Evolutionary conservation across 495 filamentous ascomycete genomes (phyloP).

Genomic region (Daldinia caldariorum): DNA sequence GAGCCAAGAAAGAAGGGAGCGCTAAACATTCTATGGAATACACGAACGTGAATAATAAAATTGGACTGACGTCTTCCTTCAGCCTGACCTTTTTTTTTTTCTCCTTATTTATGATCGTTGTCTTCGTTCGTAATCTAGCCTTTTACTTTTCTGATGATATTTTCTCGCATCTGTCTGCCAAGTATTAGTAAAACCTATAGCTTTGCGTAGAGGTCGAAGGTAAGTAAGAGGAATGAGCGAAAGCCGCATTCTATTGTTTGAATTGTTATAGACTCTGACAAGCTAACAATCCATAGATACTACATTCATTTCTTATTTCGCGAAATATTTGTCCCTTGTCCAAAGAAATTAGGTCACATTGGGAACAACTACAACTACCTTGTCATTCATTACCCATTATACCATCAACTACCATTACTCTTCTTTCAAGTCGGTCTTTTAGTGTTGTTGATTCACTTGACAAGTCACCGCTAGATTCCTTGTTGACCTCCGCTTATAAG

Average conservation of each 20-base stretch:
- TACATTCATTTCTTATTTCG: not conserved
- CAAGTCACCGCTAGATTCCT: not conserved
- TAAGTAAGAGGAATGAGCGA: conserved; percentile 10
- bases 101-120: not conserved
- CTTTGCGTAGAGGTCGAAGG: conserved; percentile 5
- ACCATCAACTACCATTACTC: not conserved
- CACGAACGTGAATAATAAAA: conserved; percentile 19
- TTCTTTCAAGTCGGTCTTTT: not conserved
- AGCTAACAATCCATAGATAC: conserved; percentile 16
- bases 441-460: not conserved
- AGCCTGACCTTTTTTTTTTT: not conserved
- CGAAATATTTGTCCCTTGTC: conserved; percentile 1
- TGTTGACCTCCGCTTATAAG: not conserved
- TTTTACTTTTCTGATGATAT: not conserved
- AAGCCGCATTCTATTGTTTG: conserved; percentile 3
- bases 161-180: not conserved
- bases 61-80: conserved; percentile 12
- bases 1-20: conserved; percentile 12
- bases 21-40: not conserved
- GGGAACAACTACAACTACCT: conserved; percentile 12
- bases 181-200: conserved; percentile 3
- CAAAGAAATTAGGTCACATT: conserved; percentile 9
- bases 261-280: conserved; percentile 12
- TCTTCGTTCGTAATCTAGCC: not conserved
- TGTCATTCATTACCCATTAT: conserved; percentile 11